These are phyloP conservation scores for Crataegus laevigata DNA, from an alignment of 306 rosid genomes.

Conservation along the genomic window DNA sequence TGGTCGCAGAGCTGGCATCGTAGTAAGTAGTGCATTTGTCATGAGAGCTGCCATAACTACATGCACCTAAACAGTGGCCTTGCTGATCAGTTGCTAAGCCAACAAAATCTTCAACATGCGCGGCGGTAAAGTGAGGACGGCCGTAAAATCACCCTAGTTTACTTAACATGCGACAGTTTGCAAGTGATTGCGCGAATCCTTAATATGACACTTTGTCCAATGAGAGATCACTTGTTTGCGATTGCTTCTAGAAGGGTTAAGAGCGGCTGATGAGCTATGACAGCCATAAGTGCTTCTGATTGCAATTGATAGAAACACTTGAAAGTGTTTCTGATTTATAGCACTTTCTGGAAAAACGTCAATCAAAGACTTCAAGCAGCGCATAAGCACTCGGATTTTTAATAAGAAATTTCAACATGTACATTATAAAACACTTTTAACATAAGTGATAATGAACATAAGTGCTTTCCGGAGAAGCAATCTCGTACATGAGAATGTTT, in stretches of 20 bases:
- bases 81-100: background rate
- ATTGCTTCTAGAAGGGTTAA: background rate
- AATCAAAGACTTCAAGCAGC: too few relatives aligned
- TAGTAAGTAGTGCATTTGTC: background rate
- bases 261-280: background rate
- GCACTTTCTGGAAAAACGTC: too few relatives aligned
- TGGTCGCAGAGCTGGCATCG: conserved; percentile 19
- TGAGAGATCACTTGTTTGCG: background rate
- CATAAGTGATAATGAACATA: too few relatives aligned
- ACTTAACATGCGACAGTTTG: background rate
- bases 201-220: background rate
- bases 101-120: background rate
- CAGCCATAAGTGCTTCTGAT: background rate
- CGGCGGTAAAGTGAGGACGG: background rate
- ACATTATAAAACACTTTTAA: too few relatives aligned
- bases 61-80: conserved; percentile 3
- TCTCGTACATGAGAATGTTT: too few relatives aligned
- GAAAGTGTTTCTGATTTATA: too few relatives aligned
- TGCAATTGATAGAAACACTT: too few relatives aligned
- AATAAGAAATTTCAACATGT: too few relatives aligned
- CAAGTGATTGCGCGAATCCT: background rate
- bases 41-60: conserved; percentile 3
- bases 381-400: too few relatives aligned
- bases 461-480: too few relatives aligned
- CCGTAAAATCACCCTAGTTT: background rate